phyloP scores from a whole-genome alignment of 257 asterid species.

The Solanum chiquidenum region DNA sequence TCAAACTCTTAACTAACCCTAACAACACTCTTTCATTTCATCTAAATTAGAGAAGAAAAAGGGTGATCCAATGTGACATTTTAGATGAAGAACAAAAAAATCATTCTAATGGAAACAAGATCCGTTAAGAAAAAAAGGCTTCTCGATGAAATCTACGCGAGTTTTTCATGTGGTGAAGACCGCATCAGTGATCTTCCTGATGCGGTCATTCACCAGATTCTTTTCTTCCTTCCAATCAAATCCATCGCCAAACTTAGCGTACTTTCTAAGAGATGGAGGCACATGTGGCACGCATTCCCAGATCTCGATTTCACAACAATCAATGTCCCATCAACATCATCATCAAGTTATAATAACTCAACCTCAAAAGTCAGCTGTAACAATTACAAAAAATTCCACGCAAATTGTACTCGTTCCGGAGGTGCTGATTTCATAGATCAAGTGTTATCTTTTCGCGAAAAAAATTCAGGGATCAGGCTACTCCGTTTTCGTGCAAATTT shows the following conservation, averaged over 20 bases:
- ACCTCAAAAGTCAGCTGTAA: neutral
- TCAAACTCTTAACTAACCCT: conserved; percentile 20
- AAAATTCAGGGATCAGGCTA: conserved; percentile 32
- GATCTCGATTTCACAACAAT: conserved; percentile 69
- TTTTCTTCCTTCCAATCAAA: conserved; percentile 44
- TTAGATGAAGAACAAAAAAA: neutral
- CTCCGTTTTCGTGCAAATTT: conserved; percentile 45
- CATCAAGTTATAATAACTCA: neutral
- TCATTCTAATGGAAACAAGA: conserved; percentile 64
- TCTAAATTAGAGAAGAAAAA: neutral
- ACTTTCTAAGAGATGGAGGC: conserved; percentile 54
- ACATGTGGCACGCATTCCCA: conserved; percentile 60
- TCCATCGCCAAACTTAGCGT: conserved; percentile 53
- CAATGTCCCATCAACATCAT: neutral
- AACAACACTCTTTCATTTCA: neutral
- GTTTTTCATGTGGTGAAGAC: conserved; percentile 17
- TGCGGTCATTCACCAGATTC: conserved; percentile 53
- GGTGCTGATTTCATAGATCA: conserved; percentile 38
- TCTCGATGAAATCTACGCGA: neutral
- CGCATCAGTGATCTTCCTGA: conserved; percentile 71
- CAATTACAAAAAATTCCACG: neutral
- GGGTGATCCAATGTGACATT: neutral
- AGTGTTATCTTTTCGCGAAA: conserved; percentile 33
- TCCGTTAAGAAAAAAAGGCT: conserved; percentile 52
- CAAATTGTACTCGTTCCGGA: neutral